Evolutionary conservation across 2,329 filamentous ascomycete genomes (phyloP).

Genomic region (Calonectria pseudoreteaudii): DNA sequence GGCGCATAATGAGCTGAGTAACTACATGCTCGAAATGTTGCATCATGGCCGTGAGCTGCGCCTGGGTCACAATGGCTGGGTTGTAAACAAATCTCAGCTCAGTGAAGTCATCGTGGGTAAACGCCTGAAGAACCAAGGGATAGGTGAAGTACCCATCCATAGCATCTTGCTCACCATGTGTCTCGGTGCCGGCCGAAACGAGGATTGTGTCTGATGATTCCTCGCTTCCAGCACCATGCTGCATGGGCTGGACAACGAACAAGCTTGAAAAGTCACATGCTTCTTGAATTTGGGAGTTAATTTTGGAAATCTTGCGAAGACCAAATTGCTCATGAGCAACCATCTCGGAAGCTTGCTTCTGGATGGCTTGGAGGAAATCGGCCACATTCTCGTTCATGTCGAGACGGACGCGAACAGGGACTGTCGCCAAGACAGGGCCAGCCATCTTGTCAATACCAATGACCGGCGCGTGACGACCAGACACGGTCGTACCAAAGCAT

Average conservation of each 20-base stretch:
- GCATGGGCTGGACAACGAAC: constrained; percentile 41
- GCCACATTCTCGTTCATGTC: constrained; percentile 36
- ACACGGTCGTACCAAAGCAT: constrained; percentile 56
- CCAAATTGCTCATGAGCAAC: constrained; percentile 35
- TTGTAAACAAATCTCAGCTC: neutral
- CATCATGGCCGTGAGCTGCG: neutral
- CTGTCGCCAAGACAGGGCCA: constrained; percentile 52
- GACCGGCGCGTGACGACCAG: constrained; percentile 48
- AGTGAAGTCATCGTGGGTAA: neutral
- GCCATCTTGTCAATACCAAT: constrained; percentile 33
- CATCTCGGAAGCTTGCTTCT: constrained; percentile 28
- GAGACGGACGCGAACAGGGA: constrained; percentile 54
- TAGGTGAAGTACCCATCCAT: constrained; percentile 7
- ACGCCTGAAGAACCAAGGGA: neutral
- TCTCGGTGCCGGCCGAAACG: neutral
- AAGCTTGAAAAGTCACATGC: constrained; percentile 44
- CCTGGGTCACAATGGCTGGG: neutral
- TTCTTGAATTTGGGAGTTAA: constrained; percentile 16
- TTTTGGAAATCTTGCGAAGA: constrained; percentile 34
- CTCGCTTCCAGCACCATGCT: neutral
- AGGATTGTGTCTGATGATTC: neutral
- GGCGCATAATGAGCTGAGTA: neutral
- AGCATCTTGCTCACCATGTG: neutral
- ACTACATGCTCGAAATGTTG: constrained; percentile 2
- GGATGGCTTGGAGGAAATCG: constrained; percentile 22